phyloP scores from a whole-genome alignment of 768 basidiomycete species.

The Mycena filopes region DNA sequence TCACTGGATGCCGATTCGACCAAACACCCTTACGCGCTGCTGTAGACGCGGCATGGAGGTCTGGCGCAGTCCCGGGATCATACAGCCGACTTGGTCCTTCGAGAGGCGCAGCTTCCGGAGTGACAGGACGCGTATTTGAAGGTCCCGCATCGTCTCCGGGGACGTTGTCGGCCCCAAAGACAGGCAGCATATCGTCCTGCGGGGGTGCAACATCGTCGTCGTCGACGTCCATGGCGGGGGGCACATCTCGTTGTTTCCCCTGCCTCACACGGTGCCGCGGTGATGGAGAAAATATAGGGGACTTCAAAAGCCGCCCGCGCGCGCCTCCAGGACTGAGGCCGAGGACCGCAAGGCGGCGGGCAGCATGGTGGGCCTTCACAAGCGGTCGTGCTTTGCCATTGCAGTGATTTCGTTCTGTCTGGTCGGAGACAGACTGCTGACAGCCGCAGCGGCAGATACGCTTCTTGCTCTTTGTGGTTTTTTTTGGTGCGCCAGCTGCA shows the following conservation, averaged over 20 bases:
- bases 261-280: too few relatives aligned
- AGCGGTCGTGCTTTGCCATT: constrained; percentile 8
- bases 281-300: too few relatives aligned
- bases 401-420: constrained; percentile 13
- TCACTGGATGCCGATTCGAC: constrained; percentile 7
- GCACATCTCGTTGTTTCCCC: background rate
- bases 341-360: constrained; percentile 1
- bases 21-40: constrained; percentile 9
- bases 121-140: too few relatives aligned
- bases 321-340: constrained; percentile 15
- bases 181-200: background rate
- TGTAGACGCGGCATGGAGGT: background rate
- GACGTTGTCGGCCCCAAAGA: background rate
- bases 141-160: too few relatives aligned
- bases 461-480: background rate
- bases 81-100: too few relatives aligned
- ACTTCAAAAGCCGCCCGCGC: too few relatives aligned
- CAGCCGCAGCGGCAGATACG: constrained; percentile 2
- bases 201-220: background rate
- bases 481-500: too few relatives aligned
- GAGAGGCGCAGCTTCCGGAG: too few relatives aligned
- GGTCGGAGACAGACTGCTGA: background rate
- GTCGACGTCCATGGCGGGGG: background rate
- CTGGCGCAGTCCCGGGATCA: background rate
- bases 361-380: constrained; percentile 6